phyloP scores from a whole-genome alignment of 345 rosid genomes.

The Punica granatum region DNA sequence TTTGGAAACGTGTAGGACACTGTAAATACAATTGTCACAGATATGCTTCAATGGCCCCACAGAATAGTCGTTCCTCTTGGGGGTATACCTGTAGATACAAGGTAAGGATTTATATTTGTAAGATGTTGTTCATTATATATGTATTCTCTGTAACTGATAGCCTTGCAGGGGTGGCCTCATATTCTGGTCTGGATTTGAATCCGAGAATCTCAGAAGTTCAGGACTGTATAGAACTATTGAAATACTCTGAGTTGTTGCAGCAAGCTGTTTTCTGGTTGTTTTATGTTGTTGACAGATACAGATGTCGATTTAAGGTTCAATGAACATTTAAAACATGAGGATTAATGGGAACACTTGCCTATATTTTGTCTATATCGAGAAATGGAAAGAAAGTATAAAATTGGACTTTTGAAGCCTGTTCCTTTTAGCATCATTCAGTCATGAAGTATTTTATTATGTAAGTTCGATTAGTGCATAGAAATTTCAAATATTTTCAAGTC shows the following conservation, averaged over 20 bases:
- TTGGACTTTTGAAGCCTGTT: not conserved
- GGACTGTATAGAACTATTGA: not conserved
- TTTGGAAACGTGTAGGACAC: constrained; percentile 48
- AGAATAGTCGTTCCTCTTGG: constrained; percentile 96
- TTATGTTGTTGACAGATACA: not conserved
- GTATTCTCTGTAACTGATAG: not conserved
- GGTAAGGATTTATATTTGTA: constrained; percentile 38
- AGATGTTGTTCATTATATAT: no score
- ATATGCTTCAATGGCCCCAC: constrained; percentile 99
- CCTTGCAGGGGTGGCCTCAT: not conserved
- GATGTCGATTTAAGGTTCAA: not conserved
- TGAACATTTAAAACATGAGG: not conserved
- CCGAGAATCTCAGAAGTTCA: not conserved
- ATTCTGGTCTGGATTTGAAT: not conserved
- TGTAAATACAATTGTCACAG: constrained; percentile 69
- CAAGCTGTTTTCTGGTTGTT: not conserved
- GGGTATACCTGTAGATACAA: constrained; percentile 78
- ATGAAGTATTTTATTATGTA: not conserved
- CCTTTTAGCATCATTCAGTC: not conserved
- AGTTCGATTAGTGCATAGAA: not conserved
- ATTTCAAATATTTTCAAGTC: no score
- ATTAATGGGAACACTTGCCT: no score
- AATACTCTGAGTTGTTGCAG: not conserved
- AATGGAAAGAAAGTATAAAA: not conserved
- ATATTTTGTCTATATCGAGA: no score